Percentiles rank a stretch among this genome's conserved stretches.
Evolutionary conservation across 2,329 filamentous ascomycete species (phyloP).

Genomic region (Chalaropsis thielavioides): DNA sequence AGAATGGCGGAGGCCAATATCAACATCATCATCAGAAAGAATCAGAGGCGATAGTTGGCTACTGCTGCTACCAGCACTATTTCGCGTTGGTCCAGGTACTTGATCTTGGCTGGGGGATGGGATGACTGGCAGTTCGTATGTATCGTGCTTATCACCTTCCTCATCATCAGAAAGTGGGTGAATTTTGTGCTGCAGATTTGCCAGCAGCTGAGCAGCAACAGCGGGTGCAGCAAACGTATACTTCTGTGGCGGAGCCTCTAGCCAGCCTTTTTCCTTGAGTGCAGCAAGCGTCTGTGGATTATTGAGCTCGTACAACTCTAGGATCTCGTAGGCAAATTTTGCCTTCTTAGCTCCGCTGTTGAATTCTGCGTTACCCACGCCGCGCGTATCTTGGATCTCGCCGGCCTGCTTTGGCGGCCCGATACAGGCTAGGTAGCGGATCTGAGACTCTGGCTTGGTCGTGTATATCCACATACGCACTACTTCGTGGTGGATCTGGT

Average conservation of each 20-base stretch:
- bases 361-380: slow-evolving; percentile 39
- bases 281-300: slow-evolving; percentile 38
- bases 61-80: background rate
- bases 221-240: slow-evolving; percentile 43
- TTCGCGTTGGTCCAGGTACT: background rate
- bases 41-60: background rate
- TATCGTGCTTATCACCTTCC: background rate
- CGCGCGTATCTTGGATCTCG: slow-evolving; percentile 31
- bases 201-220: slow-evolving; percentile 41
- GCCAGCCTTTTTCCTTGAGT: slow-evolving; percentile 42
- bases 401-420: slow-evolving; percentile 33
- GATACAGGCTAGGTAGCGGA: slow-evolving; percentile 46
- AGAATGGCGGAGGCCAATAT: background rate
- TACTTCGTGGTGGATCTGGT: slow-evolving; percentile 40
- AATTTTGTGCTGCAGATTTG: slow-evolving; percentile 35
- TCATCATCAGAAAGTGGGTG: slow-evolving; percentile 19
- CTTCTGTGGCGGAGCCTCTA: slow-evolving; percentile 34
- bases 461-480: slow-evolving; percentile 49
- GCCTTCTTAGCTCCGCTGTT: slow-evolving; percentile 25
- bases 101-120: background rate
- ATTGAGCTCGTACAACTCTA: slow-evolving; percentile 48
- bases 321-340: slow-evolving; percentile 38
- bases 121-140: background rate
- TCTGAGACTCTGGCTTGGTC: slow-evolving; percentile 30
- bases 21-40: background rate